Percentiles rank a stretch among this genome's conserved stretches.
These are phyloP conservation scores for Mucor sp. DNA, from an alignment of 371 early-diverging fungal genomes.

Conservation along the genomic window DNA sequence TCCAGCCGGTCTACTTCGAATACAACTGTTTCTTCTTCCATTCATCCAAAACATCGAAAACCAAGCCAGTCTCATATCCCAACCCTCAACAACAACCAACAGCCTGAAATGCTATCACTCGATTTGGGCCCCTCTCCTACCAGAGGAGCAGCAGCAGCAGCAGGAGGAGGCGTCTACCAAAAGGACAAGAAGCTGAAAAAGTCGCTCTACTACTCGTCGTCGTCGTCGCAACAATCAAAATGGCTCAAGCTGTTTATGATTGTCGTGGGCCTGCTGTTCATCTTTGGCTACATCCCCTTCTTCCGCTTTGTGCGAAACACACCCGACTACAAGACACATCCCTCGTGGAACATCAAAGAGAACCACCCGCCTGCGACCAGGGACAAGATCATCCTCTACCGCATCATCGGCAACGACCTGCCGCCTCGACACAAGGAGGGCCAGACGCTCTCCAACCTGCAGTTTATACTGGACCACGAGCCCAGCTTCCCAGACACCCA, in stretches of 20 bases:
- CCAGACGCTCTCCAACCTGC: slow-evolving; percentile 67
- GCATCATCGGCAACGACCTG: slow-evolving; percentile 74
- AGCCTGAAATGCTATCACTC: slow-evolving; percentile 22
- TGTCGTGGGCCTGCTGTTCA: slow-evolving; percentile 16
- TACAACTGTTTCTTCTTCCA: slow-evolving; percentile 10
- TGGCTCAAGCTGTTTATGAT: slow-evolving; percentile 23
- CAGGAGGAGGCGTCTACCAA: not conserved
- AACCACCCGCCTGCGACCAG: slow-evolving; percentile 9
- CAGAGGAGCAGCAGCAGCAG: not conserved
- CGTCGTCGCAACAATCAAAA: slow-evolving; percentile 5
- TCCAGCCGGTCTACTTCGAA: slow-evolving; percentile 14
- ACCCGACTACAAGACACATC: not conserved
- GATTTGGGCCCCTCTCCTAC: slow-evolving; percentile 16
- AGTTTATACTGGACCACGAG: slow-evolving; percentile 71
- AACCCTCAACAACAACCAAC: not conserved
- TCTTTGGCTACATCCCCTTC: slow-evolving; percentile 25
- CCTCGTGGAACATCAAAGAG: slow-evolving; percentile 11
- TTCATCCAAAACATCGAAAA: slow-evolving; percentile 21
- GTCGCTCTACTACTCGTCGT: not conserved
- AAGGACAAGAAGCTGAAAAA: slow-evolving; percentile 17
- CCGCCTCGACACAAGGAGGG: slow-evolving; percentile 73
- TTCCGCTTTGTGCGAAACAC: slow-evolving; percentile 14
- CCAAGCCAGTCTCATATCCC: slow-evolving; percentile 16
- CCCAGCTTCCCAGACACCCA: slow-evolving; percentile 60
- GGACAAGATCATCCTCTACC: slow-evolving; percentile 62